Evolutionary conservation across 1,284 basidiomycete genomes (phyloP), one percentile per base, ranked within the genome.

Genomic region (Naganishia cerealis): DNA sequence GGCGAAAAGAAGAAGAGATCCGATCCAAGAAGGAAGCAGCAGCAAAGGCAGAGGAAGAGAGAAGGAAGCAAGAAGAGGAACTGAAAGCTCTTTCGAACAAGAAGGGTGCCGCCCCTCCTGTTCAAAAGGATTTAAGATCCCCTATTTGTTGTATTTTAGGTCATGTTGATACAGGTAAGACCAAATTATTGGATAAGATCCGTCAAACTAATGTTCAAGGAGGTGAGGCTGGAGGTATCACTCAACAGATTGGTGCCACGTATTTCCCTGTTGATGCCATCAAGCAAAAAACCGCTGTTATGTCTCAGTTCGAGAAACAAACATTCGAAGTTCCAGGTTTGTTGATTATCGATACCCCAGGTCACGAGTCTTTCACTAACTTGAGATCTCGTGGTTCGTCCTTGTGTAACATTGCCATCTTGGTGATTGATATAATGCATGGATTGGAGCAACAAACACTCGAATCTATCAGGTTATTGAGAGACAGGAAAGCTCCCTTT

Each of bases 171-270:
- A 99, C 95, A 4, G 96, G 96, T 73, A 99, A 99, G 84, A 99
- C 96, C 53, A 99, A 98, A 82, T 82, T 99, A 58, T 83, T 99
- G 73, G 96, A 99, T 82, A 99, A 94, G 92, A 98, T 99, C 78
- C 94, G 96, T 75, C 95, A 99, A 89, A 99, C 95, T 8, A 98
- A 98, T 75, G 96, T 99, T 21, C 95, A 99, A 84, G 95, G 97
- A 80, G 96, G 96, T 69, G 96, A 99, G 86, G 96, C 96, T 1
- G 96, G 96, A 77, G 96, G 96, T 84, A 99, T 99, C 79, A 99
- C 96, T 0, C 96, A 99, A 82, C 96, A 99, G 80, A 99, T 99
- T 74, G 96, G 96, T 85, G 96, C 96, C 21, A 99, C 96, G 0
- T 99, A 96, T 84, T 99, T 99, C 88, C 96, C 96, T 56, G 89